Conservation (phyloP, 2,329 filamentous ascomycete genomes). For the Fusarium buharicum region DNA sequence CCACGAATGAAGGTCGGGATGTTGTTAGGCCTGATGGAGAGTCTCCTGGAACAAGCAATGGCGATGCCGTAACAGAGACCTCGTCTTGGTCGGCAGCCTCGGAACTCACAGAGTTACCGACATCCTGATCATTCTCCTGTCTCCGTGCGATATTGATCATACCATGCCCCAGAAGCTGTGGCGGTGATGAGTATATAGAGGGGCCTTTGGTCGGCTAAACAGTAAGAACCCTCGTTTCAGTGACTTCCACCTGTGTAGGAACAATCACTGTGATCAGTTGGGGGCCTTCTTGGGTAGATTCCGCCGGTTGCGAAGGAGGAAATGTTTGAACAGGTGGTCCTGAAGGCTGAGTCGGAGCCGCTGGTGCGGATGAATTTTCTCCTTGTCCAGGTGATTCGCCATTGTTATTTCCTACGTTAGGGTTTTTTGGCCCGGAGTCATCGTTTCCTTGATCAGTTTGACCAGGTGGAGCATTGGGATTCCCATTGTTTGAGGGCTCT, state of each 20-base stretch:
- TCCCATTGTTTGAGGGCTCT: no score
- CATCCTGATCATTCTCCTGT: conserved; percentile 2
- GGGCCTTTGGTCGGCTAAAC: conserved; percentile 23
- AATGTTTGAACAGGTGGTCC: conserved; percentile 1
- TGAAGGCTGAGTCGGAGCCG: not conserved
- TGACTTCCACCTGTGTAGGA: conserved; percentile 31
- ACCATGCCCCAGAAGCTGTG: conserved; percentile 2
- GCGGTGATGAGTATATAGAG: conserved; percentile 13
- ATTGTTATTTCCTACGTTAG: no score
- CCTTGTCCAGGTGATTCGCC: no score
- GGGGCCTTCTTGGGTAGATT: conserved; percentile 4
- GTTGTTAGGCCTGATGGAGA: not conserved
- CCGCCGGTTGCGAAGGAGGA: conserved; percentile 4
- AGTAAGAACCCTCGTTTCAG: conserved; percentile 34
- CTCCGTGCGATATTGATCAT: conserved; percentile 3
- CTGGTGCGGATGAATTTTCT: not conserved
- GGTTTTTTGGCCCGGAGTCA: not conserved
- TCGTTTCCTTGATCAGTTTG: not conserved
- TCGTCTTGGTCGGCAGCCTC: not conserved
- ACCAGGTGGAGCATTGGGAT: not conserved
- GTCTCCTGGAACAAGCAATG: conserved; percentile 7
- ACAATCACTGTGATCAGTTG: conserved; percentile 43
- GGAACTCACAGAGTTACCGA: not conserved
- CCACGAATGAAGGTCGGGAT: not conserved
- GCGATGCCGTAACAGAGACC: not conserved